Evolutionary conservation across 352 stramenopile species (phyloP).

Genomic region (Phytophthora pluvialis): DNA sequence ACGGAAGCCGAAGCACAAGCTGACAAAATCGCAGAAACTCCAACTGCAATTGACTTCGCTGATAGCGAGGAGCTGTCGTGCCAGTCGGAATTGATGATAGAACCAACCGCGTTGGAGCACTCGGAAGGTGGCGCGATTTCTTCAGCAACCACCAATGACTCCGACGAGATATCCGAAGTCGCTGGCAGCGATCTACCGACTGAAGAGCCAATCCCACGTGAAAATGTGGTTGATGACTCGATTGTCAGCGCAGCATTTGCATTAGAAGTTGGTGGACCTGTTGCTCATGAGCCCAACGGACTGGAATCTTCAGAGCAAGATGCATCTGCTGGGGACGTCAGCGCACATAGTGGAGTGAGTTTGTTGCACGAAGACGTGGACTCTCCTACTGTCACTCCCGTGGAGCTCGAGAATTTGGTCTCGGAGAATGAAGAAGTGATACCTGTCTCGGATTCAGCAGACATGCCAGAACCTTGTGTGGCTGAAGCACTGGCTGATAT

Average conservation of each 20-base stretch:
- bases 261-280: too few species aligned
- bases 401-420: background rate
- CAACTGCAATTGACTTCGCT: too few species aligned
- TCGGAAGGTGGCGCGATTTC: background rate
- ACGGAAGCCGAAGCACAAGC: too few species aligned
- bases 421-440: background rate
- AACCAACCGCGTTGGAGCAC: background rate
- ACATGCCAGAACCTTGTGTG: background rate
- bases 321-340: background rate
- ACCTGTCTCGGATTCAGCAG: background rate
- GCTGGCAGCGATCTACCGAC: background rate
- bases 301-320: too few species aligned
- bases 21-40: too few species aligned
- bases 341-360: background rate
- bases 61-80: background rate
- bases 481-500: conserved; percentile 1
- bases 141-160: background rate
- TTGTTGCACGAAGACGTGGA: background rate
- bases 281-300: too few species aligned
- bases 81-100: background rate
- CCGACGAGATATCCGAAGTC: background rate
- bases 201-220: background rate
- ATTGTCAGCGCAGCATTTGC: too few species aligned
- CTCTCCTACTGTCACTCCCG: too few species aligned
- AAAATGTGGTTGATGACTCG: too few species aligned